phyloP scores from a whole-genome alignment of 202 grass and related monocot genomes.

The Panicum hallii region DNA sequence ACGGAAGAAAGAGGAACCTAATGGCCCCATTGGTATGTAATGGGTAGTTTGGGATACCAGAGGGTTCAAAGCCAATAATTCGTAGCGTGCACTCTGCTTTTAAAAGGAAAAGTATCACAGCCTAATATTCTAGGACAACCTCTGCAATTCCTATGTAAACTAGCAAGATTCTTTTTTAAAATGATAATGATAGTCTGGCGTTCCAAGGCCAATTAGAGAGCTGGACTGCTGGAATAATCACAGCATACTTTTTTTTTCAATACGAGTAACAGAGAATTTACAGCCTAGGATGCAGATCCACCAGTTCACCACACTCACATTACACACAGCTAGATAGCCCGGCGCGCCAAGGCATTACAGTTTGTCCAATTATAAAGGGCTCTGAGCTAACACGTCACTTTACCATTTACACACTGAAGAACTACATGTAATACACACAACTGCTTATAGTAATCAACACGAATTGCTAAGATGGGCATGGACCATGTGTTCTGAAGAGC shows the following conservation, averaged over 20 bases:
- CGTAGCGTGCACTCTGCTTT: not conserved
- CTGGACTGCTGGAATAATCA: not conserved
- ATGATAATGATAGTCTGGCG: not conserved
- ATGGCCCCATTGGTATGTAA: not conserved
- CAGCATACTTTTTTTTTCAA: not conserved
- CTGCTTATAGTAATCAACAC: not conserved
- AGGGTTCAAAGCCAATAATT: not conserved
- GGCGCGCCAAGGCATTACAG: not conserved
- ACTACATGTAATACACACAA: not conserved
- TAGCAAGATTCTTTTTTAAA: not conserved
- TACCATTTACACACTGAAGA: not conserved
- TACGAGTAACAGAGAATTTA: not conserved
- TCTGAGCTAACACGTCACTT: not conserved
- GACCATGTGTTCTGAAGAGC: not conserved
- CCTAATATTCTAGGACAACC: not conserved
- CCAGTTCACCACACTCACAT: not conserved
- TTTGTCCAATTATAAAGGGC: not conserved
- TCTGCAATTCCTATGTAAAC: not conserved
- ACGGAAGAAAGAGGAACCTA: not conserved
- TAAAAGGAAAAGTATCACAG: not conserved
- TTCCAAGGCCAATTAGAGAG: not conserved
- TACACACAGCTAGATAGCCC: constrained; percentile 15
- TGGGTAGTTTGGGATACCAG: not conserved
- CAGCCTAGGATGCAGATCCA: not conserved
- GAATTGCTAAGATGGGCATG: not conserved